Conservation (phyloP, 148 eudicot species). For the Vaccinium macrocarpon region DNA sequence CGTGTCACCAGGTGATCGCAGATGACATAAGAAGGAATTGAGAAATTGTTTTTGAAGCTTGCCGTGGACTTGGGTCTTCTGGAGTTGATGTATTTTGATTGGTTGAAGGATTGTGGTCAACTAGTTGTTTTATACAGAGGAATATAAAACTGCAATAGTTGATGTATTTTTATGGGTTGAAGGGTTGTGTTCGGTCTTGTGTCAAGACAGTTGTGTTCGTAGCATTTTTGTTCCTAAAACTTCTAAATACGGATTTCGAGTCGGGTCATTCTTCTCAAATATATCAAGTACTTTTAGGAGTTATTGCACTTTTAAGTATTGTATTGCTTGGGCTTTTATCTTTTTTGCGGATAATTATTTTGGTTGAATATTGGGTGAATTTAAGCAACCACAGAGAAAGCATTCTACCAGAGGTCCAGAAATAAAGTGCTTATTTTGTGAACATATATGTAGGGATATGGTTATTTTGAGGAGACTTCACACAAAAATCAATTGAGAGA, state of each 20-base stretch:
- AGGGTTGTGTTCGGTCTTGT: too few species aligned
- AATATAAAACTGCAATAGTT: not conserved
- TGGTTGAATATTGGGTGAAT: not conserved
- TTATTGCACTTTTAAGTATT: not conserved
- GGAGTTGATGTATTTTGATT: not conserved
- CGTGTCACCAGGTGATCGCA: not conserved
- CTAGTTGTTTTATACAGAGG: not conserved
- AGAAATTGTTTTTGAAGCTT: not conserved
- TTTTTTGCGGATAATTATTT: not conserved
- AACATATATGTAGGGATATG: not conserved
- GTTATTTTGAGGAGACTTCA: not conserved
- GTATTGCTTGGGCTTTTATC: not conserved
- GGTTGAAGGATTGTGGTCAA: constrained; percentile 1
- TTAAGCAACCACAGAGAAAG: not conserved
- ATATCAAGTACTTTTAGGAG: too few species aligned
- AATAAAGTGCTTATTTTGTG: not conserved
- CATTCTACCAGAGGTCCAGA: not conserved
- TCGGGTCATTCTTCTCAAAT: too few species aligned
- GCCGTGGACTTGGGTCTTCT: not conserved
- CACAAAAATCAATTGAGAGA: too few species aligned
- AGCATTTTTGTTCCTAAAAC: too few species aligned
- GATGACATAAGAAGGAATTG: not conserved
- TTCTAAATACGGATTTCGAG: too few species aligned
- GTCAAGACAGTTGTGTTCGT: too few species aligned
- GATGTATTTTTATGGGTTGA: too few species aligned